Evolutionary conservation across 306 rosid species (phyloP), one percentile per base, ranked within the genome.

Genomic region (Cyclanthera cordifolia): DNA sequence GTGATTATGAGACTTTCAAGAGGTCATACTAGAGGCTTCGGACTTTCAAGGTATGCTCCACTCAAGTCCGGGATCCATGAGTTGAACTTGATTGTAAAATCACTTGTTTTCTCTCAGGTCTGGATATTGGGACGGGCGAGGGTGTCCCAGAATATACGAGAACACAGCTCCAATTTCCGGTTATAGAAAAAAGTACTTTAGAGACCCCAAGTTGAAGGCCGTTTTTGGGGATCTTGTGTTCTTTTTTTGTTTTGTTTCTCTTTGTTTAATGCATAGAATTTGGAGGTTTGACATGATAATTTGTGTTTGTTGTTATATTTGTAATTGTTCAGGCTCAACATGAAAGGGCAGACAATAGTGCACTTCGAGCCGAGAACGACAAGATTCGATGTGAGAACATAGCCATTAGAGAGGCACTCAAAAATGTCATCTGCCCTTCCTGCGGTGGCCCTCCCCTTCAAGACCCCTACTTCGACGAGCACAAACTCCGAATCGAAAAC

Each of bases 321-420:
- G 43, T 56, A 24, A 67, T 58, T 46, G 72, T 74, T 68, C 82
- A 93, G 98, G 95, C 98, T 1, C 96, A 86, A 67, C 93, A 89
- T 56, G 96, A 93, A 65, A 86, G 98, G 76, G 86, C 89, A 8
- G 95, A 89, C 73, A 93, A 89, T 73, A 72, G 85, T 77, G 64
- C 79, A 2, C 96, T 93, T 5, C 83, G 96, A 48, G 64, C 88
- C 8, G 98, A 93, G 86, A 93, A 93, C 63, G 98, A 93, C 80
- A 87, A 87, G 82, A 93, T 93, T 71, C 85, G 98, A 12, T 93
- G 96, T 12, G 96, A 89, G 77, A 93, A 93, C 80, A 93, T 93
- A 19, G 98, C 95, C 34, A 87, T 89, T 45, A 84, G 90, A 74
- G 98, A 89, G 78, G 98, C 98, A n/a, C 86, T 93, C n/a, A 93